Evolutionary conservation across 257 asterid genomes (phyloP).

Genomic region (Solanum neorickii): DNA sequence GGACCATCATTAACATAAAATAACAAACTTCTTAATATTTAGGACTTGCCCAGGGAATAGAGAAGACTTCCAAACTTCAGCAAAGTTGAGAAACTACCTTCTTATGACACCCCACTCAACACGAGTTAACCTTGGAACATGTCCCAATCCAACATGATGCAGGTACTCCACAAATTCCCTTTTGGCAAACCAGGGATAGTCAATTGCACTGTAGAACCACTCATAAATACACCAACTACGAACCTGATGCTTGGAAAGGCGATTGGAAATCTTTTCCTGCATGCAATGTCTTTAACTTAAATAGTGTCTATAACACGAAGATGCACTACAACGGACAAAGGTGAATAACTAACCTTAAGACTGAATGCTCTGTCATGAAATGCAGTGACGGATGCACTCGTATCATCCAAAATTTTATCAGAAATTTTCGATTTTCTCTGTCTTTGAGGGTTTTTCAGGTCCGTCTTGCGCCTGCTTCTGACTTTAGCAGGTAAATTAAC

Average conservation of each 20-base stretch:
- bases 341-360: constrained; percentile 37
- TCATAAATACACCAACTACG: constrained; percentile 86
- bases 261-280: constrained; percentile 54
- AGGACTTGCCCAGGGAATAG: not conserved
- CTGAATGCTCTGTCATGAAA: constrained; percentile 25
- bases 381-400: constrained; percentile 20
- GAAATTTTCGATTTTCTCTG: constrained; percentile 38
- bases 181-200: constrained; percentile 88
- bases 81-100: constrained; percentile 34
- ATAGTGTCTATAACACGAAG: not conserved
- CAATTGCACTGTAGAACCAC: constrained; percentile 93
- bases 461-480: constrained; percentile 66
- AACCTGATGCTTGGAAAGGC: constrained; percentile 41
- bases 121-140: constrained; percentile 79
- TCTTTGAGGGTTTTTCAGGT: constrained; percentile 28
- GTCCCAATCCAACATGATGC: constrained; percentile 79
- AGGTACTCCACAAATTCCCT: constrained; percentile 83
- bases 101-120: constrained; percentile 93
- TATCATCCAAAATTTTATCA: constrained; percentile 35
- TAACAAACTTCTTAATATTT: not conserved
- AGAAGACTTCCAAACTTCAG: not conserved
- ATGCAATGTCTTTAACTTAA: not conserved
- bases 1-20: not conserved
- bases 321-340: constrained; percentile 6
- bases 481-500: constrained; percentile 48